Conservation (phyloP, 2,329 filamentous ascomycete species). For the Cordyceps sp. region DNA sequence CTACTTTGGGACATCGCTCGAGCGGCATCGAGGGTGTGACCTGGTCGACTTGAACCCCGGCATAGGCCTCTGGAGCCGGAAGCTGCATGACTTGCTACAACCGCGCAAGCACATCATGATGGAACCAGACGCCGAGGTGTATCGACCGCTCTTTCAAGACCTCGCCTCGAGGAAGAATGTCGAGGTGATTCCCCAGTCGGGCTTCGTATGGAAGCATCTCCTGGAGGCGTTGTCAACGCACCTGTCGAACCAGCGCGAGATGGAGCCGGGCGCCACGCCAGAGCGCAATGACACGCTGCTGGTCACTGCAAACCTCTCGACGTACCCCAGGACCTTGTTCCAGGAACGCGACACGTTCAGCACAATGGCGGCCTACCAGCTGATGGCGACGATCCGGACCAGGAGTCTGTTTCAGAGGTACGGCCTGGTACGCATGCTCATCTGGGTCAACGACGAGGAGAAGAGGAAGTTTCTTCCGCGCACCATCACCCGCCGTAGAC, state of each 20-base stretch:
- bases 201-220: conserved; percentile 45
- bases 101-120: conserved; percentile 73
- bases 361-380: conserved; percentile 41
- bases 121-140: conserved; percentile 48
- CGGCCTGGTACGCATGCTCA: conserved; percentile 62
- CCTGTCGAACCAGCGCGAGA: conserved; percentile 36
- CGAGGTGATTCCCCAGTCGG: conserved; percentile 35
- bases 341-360: conserved; percentile 38
- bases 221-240: conserved; percentile 29
- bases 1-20: conserved; percentile 52
- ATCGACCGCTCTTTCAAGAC: conserved; percentile 41
- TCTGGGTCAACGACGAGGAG: conserved; percentile 52
- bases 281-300: conserved; percentile 57
- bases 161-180: conserved; percentile 33
- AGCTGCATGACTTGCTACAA: conserved; percentile 56
- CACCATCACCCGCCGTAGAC: conserved; percentile 34
- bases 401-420: conserved; percentile 53
- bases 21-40: conserved; percentile 60
- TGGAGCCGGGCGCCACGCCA: conserved; percentile 20
- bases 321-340: conserved; percentile 31
- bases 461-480: conserved; percentile 43
- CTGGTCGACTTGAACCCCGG: conserved; percentile 80
- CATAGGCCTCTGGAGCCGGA: conserved; percentile 58
- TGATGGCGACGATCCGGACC: conserved; percentile 40
- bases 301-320: conserved; percentile 50